Evolutionary conservation across 768 basidiomycete genomes (phyloP).

Genomic region (Mycena floridula): DNA sequence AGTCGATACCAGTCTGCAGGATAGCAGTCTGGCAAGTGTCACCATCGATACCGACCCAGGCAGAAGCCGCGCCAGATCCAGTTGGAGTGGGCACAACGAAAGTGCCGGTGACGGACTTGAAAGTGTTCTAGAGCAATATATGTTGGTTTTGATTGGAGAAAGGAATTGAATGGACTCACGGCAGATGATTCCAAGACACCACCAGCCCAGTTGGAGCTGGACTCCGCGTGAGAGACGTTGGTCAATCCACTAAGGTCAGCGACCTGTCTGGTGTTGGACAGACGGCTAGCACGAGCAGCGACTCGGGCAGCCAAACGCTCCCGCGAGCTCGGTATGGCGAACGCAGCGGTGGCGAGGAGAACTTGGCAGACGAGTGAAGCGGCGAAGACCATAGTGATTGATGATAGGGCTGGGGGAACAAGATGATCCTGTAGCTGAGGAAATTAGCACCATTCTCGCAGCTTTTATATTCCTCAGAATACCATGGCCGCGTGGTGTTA

Average conservation of each 20-base stretch:
- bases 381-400: too few species aligned
- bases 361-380: too few species aligned
- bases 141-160: too few species aligned
- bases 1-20: conserved; percentile 6
- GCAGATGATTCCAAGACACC: not conserved
- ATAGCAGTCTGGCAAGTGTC: conserved; percentile 4
- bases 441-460: too few species aligned
- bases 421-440: too few species aligned
- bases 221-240: not conserved
- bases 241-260: not conserved
- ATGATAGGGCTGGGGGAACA: too few species aligned
- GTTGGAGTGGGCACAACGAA: conserved; percentile 4
- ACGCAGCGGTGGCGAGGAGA: too few species aligned
- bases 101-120: conserved; percentile 3
- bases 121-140: too few species aligned
- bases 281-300: conserved; percentile 3
- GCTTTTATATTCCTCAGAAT: too few species aligned
- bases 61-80: conserved; percentile 6
- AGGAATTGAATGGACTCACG: too few species aligned
- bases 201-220: not conserved
- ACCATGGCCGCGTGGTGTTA: too few species aligned
- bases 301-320: conserved; percentile 6
- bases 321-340: too few species aligned
- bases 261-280: not conserved
- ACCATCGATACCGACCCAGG: conserved; percentile 8